Evolutionary conservation across 176 grass and related monocot species (phyloP).

Genomic region (Avena insularis): DNA sequence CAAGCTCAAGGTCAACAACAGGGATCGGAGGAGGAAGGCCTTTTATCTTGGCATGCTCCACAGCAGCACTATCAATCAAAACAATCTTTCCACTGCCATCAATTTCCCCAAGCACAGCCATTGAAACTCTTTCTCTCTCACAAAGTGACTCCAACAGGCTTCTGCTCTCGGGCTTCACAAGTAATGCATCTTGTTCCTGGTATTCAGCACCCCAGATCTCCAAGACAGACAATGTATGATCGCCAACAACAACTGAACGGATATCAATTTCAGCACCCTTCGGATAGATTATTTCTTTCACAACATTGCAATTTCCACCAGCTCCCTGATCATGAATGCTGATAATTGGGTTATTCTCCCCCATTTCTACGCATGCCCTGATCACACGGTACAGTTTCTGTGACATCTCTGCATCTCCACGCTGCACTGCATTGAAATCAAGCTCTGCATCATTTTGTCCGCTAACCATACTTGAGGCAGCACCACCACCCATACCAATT

Average conservation of each 20-base stretch:
- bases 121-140: constrained; percentile 83
- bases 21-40: constrained; percentile 60
- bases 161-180: constrained; percentile 72
- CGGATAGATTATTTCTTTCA: constrained; percentile 74
- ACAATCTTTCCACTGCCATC: constrained; percentile 87
- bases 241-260: constrained; percentile 77
- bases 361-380: constrained; percentile 88
- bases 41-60: constrained; percentile 62
- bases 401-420: constrained; percentile 98
- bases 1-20: constrained; percentile 80
- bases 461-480: constrained; percentile 95
- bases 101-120: constrained; percentile 86
- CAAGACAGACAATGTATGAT: constrained; percentile 91
- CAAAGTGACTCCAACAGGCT: constrained; percentile 68
- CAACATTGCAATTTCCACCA: constrained; percentile 96
- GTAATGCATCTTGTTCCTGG: constrained; percentile 86
- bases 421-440: constrained; percentile 91
- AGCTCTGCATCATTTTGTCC: constrained; percentile 92
- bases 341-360: constrained; percentile 82
- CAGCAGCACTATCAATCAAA: constrained; percentile 74
- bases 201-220: constrained; percentile 94
- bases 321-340: constrained; percentile 98
- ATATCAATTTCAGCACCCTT: constrained; percentile 94
- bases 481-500: constrained; percentile 98
- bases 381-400: constrained; percentile 90